phyloP scores from a whole-genome alignment of 768 basidiomycete genomes.

The Pisolithus tinctorius region DNA sequence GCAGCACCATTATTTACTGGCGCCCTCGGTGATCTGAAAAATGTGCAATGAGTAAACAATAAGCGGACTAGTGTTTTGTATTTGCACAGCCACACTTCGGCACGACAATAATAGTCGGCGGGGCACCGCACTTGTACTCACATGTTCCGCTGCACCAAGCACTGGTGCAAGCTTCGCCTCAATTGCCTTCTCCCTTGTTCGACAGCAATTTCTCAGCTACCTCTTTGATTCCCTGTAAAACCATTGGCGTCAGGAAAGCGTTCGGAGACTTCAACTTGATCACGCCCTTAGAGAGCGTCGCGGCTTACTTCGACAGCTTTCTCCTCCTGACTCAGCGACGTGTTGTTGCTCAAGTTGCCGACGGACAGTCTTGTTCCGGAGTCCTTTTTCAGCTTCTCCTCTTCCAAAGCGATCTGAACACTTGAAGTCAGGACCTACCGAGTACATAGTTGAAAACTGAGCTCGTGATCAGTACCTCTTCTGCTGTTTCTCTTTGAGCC shows the following conservation, averaged over 20 bases:
- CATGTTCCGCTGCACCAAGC: conserved; percentile 9
- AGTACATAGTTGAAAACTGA: too few species aligned
- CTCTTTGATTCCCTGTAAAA: background rate
- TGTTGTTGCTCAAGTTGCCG: conserved; percentile 15
- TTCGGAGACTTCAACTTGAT: too few species aligned
- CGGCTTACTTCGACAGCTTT: conserved; percentile 9
- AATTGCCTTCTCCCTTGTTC: background rate
- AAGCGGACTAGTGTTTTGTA: too few species aligned
- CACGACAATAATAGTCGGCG: too few species aligned
- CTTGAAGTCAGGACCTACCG: too few species aligned
- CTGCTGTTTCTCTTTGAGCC: too few species aligned
- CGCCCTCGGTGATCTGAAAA: conserved; percentile 6
- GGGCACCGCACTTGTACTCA: background rate
- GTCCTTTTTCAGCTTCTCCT: conserved; percentile 15
- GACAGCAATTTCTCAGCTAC: background rate
- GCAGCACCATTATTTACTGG: conserved; percentile 3
- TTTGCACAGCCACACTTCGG: too few species aligned
- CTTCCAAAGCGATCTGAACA: conserved; percentile 16
- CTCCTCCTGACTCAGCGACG: background rate
- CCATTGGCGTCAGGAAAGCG: background rate
- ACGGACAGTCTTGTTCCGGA: conserved; percentile 17
- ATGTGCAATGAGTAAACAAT: background rate
- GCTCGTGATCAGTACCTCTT: too few species aligned
- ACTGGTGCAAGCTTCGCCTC: conserved; percentile 11
- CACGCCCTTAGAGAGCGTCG: background rate